Percentiles rank a stretch among this genome's conserved stretches.
These are phyloP conservation scores for Andrographis paniculata DNA, from an alignment of 305 asterid genomes.

Conservation along the genomic window DNA sequence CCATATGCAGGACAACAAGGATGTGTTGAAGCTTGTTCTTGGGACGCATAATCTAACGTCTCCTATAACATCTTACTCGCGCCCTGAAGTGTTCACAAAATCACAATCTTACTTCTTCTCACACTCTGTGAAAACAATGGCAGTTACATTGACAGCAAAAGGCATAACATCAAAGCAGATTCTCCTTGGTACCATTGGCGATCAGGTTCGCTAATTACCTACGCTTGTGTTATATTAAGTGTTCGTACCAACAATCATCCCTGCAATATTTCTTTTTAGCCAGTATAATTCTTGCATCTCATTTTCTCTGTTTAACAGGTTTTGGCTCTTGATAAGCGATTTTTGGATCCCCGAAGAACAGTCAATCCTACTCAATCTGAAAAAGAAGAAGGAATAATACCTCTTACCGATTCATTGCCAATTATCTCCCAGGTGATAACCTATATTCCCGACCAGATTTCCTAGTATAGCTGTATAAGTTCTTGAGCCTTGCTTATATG, in stretches of 20 bases:
- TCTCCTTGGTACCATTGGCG: conserved; percentile 90
- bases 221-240: conserved; percentile 6
- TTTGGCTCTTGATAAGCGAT: conserved; percentile 96
- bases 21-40: conserved; percentile 74
- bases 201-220: conserved; percentile 51
- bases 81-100: conserved; percentile 77
- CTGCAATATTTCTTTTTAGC: conserved; percentile 1
- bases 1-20: conserved; percentile 83
- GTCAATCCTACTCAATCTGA: conserved; percentile 87
- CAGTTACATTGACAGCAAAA: conserved; percentile 87
- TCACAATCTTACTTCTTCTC: conserved; percentile 87
- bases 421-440: conserved; percentile 79
- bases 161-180: conserved; percentile 96
- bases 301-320: conserved; percentile 39
- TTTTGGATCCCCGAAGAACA: conserved; percentile 88
- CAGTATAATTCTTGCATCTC: conserved; percentile 2
- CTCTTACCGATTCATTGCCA: conserved; percentile 90
- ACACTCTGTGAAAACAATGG: conserved; percentile 72
- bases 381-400: conserved; percentile 98
- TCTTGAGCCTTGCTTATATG: no score
- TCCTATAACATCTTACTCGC: conserved; percentile 81
- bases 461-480: no score
- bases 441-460: conserved; percentile 12
- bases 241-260: background rate
- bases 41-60: conserved; percentile 88